These are phyloP conservation scores for Candida saitoana DNA, from an alignment of 805 yeast genomes.

Conservation along the genomic window DNA sequence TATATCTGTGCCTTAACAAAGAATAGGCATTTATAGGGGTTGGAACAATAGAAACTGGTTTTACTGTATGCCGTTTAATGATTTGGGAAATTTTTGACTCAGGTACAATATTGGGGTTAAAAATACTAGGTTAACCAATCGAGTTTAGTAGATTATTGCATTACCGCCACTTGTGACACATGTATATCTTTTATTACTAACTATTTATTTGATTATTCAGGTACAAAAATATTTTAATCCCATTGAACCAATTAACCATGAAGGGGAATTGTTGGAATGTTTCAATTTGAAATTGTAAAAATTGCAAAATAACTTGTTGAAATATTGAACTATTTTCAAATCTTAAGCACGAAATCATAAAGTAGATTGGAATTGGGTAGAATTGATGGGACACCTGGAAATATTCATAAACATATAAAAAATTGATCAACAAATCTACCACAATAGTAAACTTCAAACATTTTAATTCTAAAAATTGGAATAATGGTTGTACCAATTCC, in stretches of 20 bases:
- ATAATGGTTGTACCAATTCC: constrained; percentile 12
- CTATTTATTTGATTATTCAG: not conserved
- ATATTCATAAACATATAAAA: constrained; percentile 12
- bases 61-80: not conserved
- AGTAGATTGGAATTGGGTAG: constrained; percentile 4
- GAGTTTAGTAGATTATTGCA: too few relatives aligned
- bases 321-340: constrained; percentile 3
- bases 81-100: not conserved
- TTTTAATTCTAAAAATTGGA: constrained; percentile 15
- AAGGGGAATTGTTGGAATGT: not conserved
- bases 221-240: not conserved
- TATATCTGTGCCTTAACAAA: too few relatives aligned
- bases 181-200: too few relatives aligned
- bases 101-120: not conserved
- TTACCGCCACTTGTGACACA: too few relatives aligned
- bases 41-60: not conserved
- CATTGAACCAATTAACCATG: not conserved
- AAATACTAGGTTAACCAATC: too few relatives aligned
- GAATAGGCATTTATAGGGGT: not conserved
- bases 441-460: constrained; percentile 14
- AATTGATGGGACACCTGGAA: not conserved
- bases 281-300: not conserved
- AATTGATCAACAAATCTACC: constrained; percentile 9
- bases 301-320: constrained; percentile 1
- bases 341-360: not conserved